A percentile compares a stretch with the other conserved stretches of the same genome.
These are phyloP conservation scores for Jackrogersella minutella DNA, from an alignment of 495 filamentous ascomycete species.

Conservation along the genomic window DNA sequence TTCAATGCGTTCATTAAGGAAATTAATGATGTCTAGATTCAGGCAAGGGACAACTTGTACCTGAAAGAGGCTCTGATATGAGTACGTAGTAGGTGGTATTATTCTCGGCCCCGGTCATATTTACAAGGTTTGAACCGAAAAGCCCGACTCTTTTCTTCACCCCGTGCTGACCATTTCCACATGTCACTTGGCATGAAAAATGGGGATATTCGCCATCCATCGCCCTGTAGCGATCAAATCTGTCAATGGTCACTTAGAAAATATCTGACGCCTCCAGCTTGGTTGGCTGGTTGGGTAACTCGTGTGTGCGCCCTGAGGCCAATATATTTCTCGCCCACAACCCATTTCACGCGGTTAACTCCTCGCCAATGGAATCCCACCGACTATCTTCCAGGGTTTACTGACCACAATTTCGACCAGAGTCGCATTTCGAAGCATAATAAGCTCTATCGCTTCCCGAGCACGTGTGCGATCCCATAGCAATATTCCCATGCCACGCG, in stretches of 20 bases:
- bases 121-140: constrained; percentile 13
- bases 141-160: constrained; percentile 12
- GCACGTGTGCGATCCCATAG: constrained; percentile 10
- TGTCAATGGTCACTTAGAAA: too few relatives aligned
- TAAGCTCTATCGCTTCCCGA: neutral
- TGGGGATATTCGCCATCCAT: neutral
- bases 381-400: too few relatives aligned
- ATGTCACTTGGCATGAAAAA: constrained; percentile 22
- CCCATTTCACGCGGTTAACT: constrained; percentile 4
- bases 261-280: too few relatives aligned
- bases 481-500: neutral
- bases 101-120: constrained; percentile 21
- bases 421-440: neutral
- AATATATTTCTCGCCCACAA: too few relatives aligned
- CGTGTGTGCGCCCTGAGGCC: too few relatives aligned
- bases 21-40: neutral
- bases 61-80: constrained; percentile 9
- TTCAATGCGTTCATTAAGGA: constrained; percentile 3
- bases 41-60: neutral
- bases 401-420: too few relatives aligned
- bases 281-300: too few relatives aligned
- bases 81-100: constrained; percentile 5
- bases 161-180: constrained; percentile 10
- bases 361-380: constrained; percentile 6
- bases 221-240: constrained; percentile 20